These are phyloP conservation scores for Fraxinus ornus DNA, from an alignment of 305 asterid species.

Conservation along the genomic window DNA sequence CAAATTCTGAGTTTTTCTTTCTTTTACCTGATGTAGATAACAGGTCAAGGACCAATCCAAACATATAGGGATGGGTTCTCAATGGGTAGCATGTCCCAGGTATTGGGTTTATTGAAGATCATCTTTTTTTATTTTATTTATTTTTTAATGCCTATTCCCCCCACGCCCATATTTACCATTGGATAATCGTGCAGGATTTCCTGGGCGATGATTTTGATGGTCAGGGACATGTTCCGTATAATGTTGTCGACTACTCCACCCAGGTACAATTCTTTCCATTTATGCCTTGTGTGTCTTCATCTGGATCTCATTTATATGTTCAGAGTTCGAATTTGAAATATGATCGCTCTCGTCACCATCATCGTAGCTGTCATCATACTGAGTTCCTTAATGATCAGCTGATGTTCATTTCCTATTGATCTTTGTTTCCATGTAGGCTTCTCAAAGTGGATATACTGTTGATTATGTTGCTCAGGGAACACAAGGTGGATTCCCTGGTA, in stretches of 20 bases:
- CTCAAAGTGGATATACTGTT: slow-evolving; percentile 89
- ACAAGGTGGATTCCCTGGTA: slow-evolving; percentile 89
- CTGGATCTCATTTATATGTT: neutral
- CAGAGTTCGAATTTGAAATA: slow-evolving; percentile 9
- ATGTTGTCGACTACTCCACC: slow-evolving; percentile 82
- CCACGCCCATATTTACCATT: slow-evolving; percentile 20
- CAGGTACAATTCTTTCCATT: slow-evolving; percentile 53
- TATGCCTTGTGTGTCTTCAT: slow-evolving; percentile 8
- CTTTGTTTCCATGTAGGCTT: slow-evolving; percentile 52
- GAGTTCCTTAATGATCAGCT: slow-evolving; percentile 15
- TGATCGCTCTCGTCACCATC: neutral
- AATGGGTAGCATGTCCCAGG: slow-evolving; percentile 98
- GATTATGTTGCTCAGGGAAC: slow-evolving; percentile 82
- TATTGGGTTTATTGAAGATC: slow-evolving; percentile 24
- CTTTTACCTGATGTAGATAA: slow-evolving; percentile 47
- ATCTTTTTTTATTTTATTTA: neutral
- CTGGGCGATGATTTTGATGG: slow-evolving; percentile 95
- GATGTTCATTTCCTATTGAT: slow-evolving; percentile 16
- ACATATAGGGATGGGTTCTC: slow-evolving; percentile 85
- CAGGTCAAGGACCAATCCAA: slow-evolving; percentile 78
- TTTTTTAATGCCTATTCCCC: slow-evolving; percentile 2
- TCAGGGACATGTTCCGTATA: slow-evolving; percentile 97
- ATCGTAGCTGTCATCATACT: neutral
- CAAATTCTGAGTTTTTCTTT: neutral
- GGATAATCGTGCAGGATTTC: slow-evolving; percentile 63